Evolutionary conservation across 192 early-diverging fungal genomes (phyloP), one percentile per base, ranked within the genome.

Genomic region (Paraglomus brasilianum): DNA sequence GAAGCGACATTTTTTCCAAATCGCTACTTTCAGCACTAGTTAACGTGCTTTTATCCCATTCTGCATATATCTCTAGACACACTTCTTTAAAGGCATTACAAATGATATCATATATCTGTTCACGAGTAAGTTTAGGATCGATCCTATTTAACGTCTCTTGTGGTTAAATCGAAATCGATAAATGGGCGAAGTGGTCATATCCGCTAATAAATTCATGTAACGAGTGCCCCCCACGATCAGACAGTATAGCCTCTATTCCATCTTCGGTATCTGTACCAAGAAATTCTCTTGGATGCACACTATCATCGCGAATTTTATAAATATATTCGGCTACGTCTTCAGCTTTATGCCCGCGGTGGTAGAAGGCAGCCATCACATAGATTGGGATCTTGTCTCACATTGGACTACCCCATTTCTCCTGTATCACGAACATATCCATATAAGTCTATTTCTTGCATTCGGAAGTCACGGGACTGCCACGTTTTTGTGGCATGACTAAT

Each of bases 1-100:
- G 41, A 42, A n/a, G 17, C 40, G 58, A 61, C 58, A 61, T 61
- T 61, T 61, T 61, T 61, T 42, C n/a, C 17, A 15, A 15, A 42
- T 61, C 38, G 44, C 15, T 61, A 41, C 58, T 61, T 43, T 17
- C 44, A 24, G 58, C 22, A 61, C 40, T 61, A 43, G 58, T 61
- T 43, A 61, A n/a, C 14, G 58, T 61, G 8, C 17, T 40, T 11
- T 61, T 5, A 61, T 61, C 17, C 40, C 40, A 42, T 0, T 61
- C 38, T 41, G 58, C 6, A 61, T 19, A 61, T 61, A 61, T 61
- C 8, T 61, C 22, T n/a, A 40, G 4, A 61, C 42, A 61, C 11
- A 19, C 22, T 42, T 61, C 40, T 61, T 13, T 61, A 41, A 61
- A 61, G 15, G 58, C 42, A 61, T 14, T 5, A 42, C n/a, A 40